These are phyloP conservation scores for Hawksworthiomyces lignivorus DNA, from an alignment of 2,329 filamentous ascomycete species.

Conservation along the genomic window DNA sequence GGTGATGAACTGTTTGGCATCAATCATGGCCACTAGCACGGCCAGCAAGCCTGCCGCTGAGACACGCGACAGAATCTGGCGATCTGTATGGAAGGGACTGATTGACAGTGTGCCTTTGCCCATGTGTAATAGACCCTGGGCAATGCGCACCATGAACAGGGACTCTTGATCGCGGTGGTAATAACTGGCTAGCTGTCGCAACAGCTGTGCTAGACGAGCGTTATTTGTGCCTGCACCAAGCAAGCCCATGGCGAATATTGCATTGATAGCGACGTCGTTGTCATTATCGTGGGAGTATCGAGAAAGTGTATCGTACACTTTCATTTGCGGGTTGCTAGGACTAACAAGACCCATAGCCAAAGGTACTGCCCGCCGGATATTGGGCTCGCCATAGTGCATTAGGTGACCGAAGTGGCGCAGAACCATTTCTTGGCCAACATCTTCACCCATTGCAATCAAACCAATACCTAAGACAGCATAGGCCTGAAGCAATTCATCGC, in stretches of 20 bases:
- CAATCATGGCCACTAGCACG: conserved; percentile 87
- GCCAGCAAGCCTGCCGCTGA: conserved; percentile 82
- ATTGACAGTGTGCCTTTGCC: conserved; percentile 95
- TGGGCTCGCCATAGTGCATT: conserved; percentile 98
- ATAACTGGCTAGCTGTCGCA: conserved; percentile 92
- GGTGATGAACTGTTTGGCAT: conserved; percentile 77
- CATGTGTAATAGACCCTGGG: conserved; percentile 96
- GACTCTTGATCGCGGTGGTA: conserved; percentile 96
- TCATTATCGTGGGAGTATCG: conserved; percentile 98
- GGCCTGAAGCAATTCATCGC: conserved; percentile 88
- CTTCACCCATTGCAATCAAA: conserved; percentile 95
- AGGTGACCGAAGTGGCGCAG: conserved; percentile 93
- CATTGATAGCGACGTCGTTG: conserved; percentile 95
- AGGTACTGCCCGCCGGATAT: conserved; percentile 93
- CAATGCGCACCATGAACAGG: conserved; percentile 98
- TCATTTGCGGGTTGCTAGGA: conserved; percentile 99
- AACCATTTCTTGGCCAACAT: conserved; percentile 98
- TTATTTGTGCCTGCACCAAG: conserved; percentile 97
- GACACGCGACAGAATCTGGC: conserved; percentile 88
- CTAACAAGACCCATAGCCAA: conserved; percentile 94
- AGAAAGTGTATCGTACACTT: conserved; percentile 96
- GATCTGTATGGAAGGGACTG: conserved; percentile 98
- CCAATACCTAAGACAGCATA: conserved; percentile 94
- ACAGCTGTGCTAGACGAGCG: conserved; percentile 85
- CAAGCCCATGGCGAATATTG: conserved; percentile 98